phyloP scores from a whole-genome alignment of 2,329 filamentous ascomycete genomes.

The Cryoendolithus antarcticus region DNA sequence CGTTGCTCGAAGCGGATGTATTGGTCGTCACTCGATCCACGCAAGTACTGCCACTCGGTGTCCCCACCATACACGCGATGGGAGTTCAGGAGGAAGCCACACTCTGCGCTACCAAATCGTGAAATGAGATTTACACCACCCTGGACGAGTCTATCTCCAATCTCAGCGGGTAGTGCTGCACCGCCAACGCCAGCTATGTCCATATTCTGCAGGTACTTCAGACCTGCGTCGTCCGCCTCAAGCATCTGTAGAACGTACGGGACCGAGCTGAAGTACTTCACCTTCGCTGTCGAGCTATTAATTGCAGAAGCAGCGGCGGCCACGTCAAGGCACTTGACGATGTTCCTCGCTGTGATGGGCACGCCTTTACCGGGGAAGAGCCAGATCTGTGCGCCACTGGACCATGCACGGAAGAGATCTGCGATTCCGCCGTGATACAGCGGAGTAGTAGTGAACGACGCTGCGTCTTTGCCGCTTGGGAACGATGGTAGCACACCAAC shows the following conservation, averaged over 20 bases:
- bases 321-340: slow-evolving; percentile 35
- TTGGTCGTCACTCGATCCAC: slow-evolving; percentile 24
- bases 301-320: slow-evolving; percentile 14
- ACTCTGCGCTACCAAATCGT: slow-evolving; percentile 54
- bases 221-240: slow-evolving; percentile 29
- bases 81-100: slow-evolving; percentile 53
- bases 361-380: slow-evolving; percentile 45
- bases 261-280: slow-evolving; percentile 51
- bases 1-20: slow-evolving; percentile 36
- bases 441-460: slow-evolving; percentile 54
- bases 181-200: slow-evolving; percentile 53
- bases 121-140: slow-evolving; percentile 46
- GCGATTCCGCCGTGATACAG: slow-evolving; percentile 54
- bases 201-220: slow-evolving; percentile 38
- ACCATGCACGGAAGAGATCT: slow-evolving; percentile 51
- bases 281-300: slow-evolving; percentile 15
- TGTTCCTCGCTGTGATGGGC: slow-evolving; percentile 45
- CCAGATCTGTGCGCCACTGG: slow-evolving; percentile 47
- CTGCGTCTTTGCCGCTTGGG: slow-evolving; percentile 20
- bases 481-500: slow-evolving; percentile 44
- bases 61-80: slow-evolving; percentile 43
- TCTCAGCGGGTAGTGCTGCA: slow-evolving; percentile 40
- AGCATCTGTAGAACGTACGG: slow-evolving; percentile 47
- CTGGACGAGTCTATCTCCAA: slow-evolving; percentile 43
- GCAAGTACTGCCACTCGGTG: slow-evolving; percentile 49